Evolutionary conservation across 2,329 filamentous ascomycete genomes (phyloP).

Genomic region (Sclerotinia glacialis): DNA sequence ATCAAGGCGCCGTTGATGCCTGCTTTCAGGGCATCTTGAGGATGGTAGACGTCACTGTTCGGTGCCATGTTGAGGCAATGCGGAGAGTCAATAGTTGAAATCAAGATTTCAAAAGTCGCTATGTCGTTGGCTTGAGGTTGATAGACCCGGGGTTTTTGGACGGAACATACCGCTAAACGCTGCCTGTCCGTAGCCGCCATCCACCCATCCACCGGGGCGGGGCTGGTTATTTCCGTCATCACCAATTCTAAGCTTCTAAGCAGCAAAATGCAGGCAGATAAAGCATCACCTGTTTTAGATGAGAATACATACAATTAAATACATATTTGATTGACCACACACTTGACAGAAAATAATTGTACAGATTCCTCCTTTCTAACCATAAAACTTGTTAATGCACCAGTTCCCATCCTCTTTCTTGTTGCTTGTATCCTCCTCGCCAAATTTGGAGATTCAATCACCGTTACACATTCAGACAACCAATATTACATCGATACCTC

Average conservation of each 20-base stretch:
- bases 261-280: conserved; percentile 8
- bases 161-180: conserved; percentile 21
- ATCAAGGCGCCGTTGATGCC: conserved; percentile 63
- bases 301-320: conserved; percentile 12
- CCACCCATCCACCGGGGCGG: not conserved
- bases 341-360: not conserved
- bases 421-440: conserved; percentile 7
- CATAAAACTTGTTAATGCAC: conserved; percentile 2
- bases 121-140: conserved; percentile 26
- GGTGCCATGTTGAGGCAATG: conserved; percentile 46
- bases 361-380: not conserved
- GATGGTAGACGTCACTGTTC: conserved; percentile 58
- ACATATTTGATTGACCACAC: not conserved
- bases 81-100: not conserved
- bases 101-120: not conserved
- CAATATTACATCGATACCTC: not conserved
- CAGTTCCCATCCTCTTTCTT: conserved; percentile 10
- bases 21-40: conserved; percentile 70
- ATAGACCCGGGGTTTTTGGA: conserved; percentile 10
- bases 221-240: conserved; percentile 14
- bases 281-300: conserved; percentile 11
- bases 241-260: not conserved
- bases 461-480: conserved; percentile 11
- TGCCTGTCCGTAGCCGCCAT: conserved; percentile 9
- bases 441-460: conserved; percentile 4